Evolutionary conservation across 2,329 filamentous ascomycete species (phyloP), one percentile per base, ranked within the genome.

Genomic region (Fusarium equiseti): DNA sequence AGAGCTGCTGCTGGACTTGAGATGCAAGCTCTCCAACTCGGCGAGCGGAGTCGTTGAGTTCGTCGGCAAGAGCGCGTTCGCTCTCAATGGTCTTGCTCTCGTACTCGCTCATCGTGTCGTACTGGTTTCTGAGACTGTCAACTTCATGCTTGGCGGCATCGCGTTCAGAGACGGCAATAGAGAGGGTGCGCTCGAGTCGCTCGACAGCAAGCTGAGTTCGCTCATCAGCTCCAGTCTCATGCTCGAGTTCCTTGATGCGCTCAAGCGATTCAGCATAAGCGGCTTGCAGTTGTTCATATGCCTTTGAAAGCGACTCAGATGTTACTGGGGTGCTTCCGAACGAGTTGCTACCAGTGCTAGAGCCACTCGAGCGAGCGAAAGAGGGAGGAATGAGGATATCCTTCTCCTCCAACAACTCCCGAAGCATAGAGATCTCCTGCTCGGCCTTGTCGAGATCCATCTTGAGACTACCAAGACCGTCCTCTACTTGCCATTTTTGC

Each of bases 381-480:
- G 87, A 86, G 48, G 89, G 89, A 0, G 91, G 90, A 26, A 92
- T 89, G 43, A 90, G 84, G 59, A 95, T 94, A 76, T 98, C 94
- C 73, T 95, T 92, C 79, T 97, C 93, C 66, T 90, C 85, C 22
- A 98, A 86, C 27, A 98, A 84, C 32, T 85, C 88, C 45, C 93
- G 90, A 43, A 99, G 86, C n/a, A 92, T 92, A 43, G 89, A 85
- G 31, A 97, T 97, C 82, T 99, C 96, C 78, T 96, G 92, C 80
- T 98, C 94, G 27, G 96, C 95, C 68, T 95, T 92, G 80, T 98
- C 96, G 44, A 99, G 88, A 77, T 98, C 95, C 92, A 97, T 98
- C 83, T 97, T 97, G 60, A 98, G 83, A 59, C 95, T 94, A 55
- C 89, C 88, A 3, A 98, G 84, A 20, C 94, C 94, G 81, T 97